Evolutionary conservation across 1,284 basidiomycete species (phyloP).

Genomic region (Ceratobasidium sp.): DNA sequence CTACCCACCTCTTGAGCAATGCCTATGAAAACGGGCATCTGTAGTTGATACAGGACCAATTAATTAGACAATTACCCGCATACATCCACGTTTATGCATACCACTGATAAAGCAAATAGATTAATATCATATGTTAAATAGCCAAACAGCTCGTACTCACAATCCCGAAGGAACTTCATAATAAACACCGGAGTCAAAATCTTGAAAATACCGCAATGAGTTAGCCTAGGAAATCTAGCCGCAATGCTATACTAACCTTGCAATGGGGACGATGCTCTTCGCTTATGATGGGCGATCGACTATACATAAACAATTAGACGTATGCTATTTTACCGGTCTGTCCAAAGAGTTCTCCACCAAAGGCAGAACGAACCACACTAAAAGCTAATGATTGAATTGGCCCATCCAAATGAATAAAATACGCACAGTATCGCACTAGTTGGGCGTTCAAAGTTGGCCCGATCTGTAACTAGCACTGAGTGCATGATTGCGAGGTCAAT

Average conservation of each 20-base stretch:
- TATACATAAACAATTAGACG: too few species aligned
- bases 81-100: background rate
- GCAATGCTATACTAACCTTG: conserved; percentile 16
- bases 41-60: background rate
- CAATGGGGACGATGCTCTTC: conserved; percentile 31
- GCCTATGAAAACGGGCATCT: conserved; percentile 64
- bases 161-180: conserved; percentile 61
- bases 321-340: background rate
- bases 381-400: background rate
- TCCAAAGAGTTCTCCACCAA: conserved; percentile 57
- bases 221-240: conserved; percentile 66
- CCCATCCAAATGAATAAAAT: conserved; percentile 51
- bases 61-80: background rate
- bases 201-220: conserved; percentile 54
- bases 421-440: conserved; percentile 68
- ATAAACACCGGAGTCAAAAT: conserved; percentile 67
- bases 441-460: conserved; percentile 66
- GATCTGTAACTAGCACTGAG: conserved; percentile 64
- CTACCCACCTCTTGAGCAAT: conserved; percentile 62
- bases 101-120: conserved; percentile 21
- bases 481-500: conserved; percentile 65
- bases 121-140: conserved; percentile 1
- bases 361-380: conserved; percentile 48
- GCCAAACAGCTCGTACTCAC: conserved; percentile 3
- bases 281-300: background rate